These are phyloP conservation scores for Zoysia matrella DNA, from an alignment of 202 grass and related monocot genomes.

Conservation along the genomic window DNA sequence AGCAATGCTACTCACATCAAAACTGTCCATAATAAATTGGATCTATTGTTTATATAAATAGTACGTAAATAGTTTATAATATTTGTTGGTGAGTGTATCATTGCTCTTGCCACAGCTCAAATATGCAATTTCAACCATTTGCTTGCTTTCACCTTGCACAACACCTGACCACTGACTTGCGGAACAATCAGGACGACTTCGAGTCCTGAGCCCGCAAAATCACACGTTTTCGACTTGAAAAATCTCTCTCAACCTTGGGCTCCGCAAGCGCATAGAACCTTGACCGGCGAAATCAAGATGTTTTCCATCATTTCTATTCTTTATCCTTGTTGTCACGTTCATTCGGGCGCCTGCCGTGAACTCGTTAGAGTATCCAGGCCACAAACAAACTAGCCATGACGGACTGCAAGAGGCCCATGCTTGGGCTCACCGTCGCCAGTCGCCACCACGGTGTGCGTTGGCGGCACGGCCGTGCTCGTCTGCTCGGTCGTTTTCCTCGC, in stretches of 20 bases:
- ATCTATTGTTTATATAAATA: too few relatives aligned
- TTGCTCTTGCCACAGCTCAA: neutral
- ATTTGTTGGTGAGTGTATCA: neutral
- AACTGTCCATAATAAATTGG: too few relatives aligned
- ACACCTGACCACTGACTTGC: too few relatives aligned
- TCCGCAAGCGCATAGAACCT: neutral
- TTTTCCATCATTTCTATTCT: neutral
- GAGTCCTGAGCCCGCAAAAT: too few relatives aligned
- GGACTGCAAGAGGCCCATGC: neutral
- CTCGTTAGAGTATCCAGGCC: neutral
- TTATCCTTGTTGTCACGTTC: neutral
- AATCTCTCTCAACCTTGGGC: neutral
- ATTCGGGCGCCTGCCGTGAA: neutral
- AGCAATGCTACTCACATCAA: too few relatives aligned
- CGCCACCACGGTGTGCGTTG: slow-evolving; percentile 24
- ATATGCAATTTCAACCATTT: too few relatives aligned
- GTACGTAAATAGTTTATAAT: too few relatives aligned
- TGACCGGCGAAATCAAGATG: neutral
- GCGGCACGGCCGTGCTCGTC: slow-evolving; percentile 16
- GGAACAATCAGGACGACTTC: too few relatives aligned
- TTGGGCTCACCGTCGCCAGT: neutral
- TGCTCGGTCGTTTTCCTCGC: neutral
- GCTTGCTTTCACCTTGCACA: too few relatives aligned
- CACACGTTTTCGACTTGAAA: neutral
- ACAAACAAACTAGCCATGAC: neutral